A percentile compares a stretch with the other conserved stretches of the same genome.
Conservation (phyloP, 228 moss, liverwort and hornwort species). For the Sphagnum fallax region DNA sequence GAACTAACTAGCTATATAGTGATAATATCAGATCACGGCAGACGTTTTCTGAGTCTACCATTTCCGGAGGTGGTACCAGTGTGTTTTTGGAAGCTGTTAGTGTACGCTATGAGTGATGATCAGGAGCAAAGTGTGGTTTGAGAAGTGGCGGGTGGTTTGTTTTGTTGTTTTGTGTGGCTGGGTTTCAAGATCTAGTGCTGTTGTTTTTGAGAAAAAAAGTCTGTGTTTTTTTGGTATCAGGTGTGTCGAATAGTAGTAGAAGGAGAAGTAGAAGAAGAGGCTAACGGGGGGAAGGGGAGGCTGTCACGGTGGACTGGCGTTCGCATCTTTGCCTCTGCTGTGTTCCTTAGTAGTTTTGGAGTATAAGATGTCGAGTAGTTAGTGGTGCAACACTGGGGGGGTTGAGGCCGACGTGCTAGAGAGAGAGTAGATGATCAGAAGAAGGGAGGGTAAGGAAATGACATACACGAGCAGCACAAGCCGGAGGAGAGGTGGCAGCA, state of each 20-base stretch:
- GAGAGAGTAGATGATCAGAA: neutral
- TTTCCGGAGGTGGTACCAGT: too few species aligned
- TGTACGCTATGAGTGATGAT: too few species aligned
- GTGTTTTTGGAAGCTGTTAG: too few species aligned
- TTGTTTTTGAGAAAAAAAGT: too few species aligned
- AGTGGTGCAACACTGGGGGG: neutral
- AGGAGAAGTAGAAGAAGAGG: neutral
- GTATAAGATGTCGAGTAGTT: neutral
- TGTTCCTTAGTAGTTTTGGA: neutral
- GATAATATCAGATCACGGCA: too few species aligned
- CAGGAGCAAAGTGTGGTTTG: too few species aligned
- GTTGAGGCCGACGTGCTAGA: neutral
- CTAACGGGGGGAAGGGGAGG: neutral
- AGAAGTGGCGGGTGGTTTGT: too few species aligned
- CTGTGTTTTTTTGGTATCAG: too few species aligned
- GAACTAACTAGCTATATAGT: too few species aligned
- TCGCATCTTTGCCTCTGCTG: neutral
- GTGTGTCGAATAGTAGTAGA: neutral
- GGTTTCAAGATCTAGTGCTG: too few species aligned
- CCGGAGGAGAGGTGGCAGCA: slow-evolving; percentile 61
- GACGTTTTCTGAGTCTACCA: too few species aligned
- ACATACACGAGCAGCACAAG: slow-evolving; percentile 71
- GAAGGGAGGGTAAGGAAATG: slow-evolving; percentile 48
- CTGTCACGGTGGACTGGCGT: neutral
- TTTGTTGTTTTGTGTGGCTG: too few species aligned